Percentiles rank a stretch among this genome's conserved stretches.
These are phyloP conservation scores for Phytophthora pinifolia DNA, from an alignment of 352 stramenopile species.

Conservation along the genomic window DNA sequence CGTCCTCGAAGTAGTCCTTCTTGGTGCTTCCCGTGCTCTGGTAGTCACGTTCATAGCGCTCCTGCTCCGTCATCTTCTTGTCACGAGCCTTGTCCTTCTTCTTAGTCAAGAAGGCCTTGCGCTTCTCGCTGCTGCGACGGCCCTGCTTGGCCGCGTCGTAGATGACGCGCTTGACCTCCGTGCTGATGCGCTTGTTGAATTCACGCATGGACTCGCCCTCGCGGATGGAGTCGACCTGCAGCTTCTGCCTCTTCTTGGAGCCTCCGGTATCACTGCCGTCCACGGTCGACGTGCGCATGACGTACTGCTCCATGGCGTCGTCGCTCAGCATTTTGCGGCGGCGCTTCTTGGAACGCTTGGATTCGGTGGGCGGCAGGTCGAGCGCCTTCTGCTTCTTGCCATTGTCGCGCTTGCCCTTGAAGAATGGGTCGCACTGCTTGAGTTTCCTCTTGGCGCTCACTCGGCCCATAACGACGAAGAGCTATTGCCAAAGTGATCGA, in stretches of 20 bases:
- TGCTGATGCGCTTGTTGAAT: constrained; percentile 86
- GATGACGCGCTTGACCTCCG: constrained; percentile 82
- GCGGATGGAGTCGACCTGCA: constrained; percentile 60
- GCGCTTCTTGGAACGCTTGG: constrained; percentile 83
- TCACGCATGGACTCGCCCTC: constrained; percentile 78
- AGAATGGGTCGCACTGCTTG: constrained; percentile 87
- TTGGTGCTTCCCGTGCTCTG: constrained; percentile 65
- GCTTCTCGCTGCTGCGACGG: constrained; percentile 70
- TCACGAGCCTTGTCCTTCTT: constrained; percentile 77
- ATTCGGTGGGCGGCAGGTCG: constrained; percentile 68
- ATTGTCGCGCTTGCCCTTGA: constrained; percentile 75
- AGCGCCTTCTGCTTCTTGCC: constrained; percentile 73
- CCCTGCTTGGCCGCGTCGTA: constrained; percentile 84
- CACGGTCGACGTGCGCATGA: constrained; percentile 54
- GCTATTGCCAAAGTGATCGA: constrained; percentile 12
- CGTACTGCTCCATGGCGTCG: constrained; percentile 61
- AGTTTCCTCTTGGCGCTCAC: constrained; percentile 81
- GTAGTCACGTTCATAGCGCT: constrained; percentile 77
- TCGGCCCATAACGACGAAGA: constrained; percentile 47
- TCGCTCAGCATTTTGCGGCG: constrained; percentile 65
- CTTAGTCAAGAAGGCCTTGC: constrained; percentile 69
- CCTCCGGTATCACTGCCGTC: constrained; percentile 20
- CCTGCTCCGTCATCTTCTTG: constrained; percentile 82
- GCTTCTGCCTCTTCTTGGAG: constrained; percentile 46
- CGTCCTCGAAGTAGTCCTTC: constrained; percentile 72